Evolutionary conservation across 257 asterid genomes (phyloP), one percentile per base, ranked within the genome.

Genomic region (Phtheirospermum japonicum): DNA sequence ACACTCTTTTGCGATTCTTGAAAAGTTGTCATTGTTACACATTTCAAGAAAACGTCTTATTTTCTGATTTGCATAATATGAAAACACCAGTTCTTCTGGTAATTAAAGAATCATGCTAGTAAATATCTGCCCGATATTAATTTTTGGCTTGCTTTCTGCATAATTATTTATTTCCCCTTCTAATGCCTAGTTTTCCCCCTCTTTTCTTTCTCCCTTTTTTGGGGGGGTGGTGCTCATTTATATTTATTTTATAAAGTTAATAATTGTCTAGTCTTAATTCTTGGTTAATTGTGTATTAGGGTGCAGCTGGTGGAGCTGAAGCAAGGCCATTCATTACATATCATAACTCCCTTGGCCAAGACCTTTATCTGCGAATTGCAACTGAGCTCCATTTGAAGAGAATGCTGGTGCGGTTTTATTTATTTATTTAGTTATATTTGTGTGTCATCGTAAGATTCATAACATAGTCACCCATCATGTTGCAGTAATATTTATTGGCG

Each of bases 271-370:
- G 32, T 9, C 28, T 50, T 50, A 50, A 30, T 50, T 20, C 19
- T 20, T 19, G 57, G 33, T 50, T 20, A 4, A 19, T 7, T 3
- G 39, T 76, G 18, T 61, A 70, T 67, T 73, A 92, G 99, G 97
- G 97, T 73, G 95, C 97, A 65, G 99, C 94, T 59, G 99, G 99
- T 61, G 99, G 99, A 56, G 99, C 97, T 75, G 97, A 93, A 72
- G 99, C 99, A 73, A 93, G 99, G 82, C 99, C 99, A 48, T 93
- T 93, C 70, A 82, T 93, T 71, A 89, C 99, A 36, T 82, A 83
- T 70, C 97, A 92, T 68, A 93, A 93, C 81, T 89, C 97, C 74
- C 99, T 92, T 71, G 99, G 96, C 43, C 94, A 94, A 67, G 99
- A 89, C 83, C 95, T 93, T 67, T 93, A 86, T 84, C 78, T 93